These are phyloP conservation scores for Dendrobium huoshanense DNA, from an alignment of 106 monocot genomes.

Conservation along the genomic window DNA sequence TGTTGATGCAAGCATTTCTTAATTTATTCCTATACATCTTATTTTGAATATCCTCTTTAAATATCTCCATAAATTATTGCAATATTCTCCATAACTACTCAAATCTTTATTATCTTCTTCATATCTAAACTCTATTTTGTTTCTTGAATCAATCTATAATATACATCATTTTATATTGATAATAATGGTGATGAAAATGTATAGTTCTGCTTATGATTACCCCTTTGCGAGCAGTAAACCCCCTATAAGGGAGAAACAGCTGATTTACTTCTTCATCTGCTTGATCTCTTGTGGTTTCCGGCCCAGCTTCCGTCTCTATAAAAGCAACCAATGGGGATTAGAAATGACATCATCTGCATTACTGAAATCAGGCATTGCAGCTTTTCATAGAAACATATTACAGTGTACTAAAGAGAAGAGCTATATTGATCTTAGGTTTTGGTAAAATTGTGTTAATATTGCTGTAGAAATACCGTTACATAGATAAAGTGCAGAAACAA, in stretches of 20 bases:
- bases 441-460: background rate
- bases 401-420: background rate
- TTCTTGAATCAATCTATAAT: too few relatives aligned
- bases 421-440: background rate
- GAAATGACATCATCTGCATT: background rate
- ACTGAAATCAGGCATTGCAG: background rate
- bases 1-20: too few relatives aligned
- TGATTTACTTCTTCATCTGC: conserved; percentile 41
- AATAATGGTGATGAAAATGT: background rate
- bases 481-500: too few relatives aligned
- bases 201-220: conserved; percentile 18
- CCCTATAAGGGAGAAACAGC: conserved; percentile 57
- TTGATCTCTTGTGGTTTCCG: conserved; percentile 20
- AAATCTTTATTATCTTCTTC: too few relatives aligned
- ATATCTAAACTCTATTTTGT: too few relatives aligned
- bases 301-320: conserved; percentile 12
- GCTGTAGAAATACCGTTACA: too few relatives aligned
- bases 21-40: too few relatives aligned
- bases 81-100: too few relatives aligned
- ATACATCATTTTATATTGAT: too few relatives aligned
- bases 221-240: conserved; percentile 68
- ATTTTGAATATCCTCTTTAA: too few relatives aligned
- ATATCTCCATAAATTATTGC: too few relatives aligned
- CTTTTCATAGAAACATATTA: too few relatives aligned
- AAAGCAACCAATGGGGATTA: background rate